Base-by-base conservation (phyloP, 345 rosid species). In the Heritiera fomes region DNA sequence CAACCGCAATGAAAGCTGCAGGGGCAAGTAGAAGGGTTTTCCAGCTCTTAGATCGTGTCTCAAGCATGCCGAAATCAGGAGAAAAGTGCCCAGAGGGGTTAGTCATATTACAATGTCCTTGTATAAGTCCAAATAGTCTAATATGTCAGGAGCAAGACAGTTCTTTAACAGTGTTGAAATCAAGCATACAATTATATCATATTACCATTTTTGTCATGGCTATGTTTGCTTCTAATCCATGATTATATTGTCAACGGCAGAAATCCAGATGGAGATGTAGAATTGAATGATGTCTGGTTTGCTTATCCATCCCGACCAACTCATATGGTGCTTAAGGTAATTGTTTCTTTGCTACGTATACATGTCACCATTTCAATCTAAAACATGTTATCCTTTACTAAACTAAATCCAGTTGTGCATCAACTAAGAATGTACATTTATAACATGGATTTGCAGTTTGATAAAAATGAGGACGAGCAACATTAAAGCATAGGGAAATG, bases 301-400 rank as follows among this genome's bases (percentile, higher is more conserved):
- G 92, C 99, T 13, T 95, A 95, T 88, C 99, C 98, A 68, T 95
- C 99, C 72, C 99, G 98, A 52, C 98, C 97, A 11, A 90, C 89
- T 87, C 91, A 92, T 84, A 88, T 89, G 94, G 89, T 93, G 63
- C 94, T 95, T 61, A 91, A 93, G 97, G 98, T 95, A 83, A 84
- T 69, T 49, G 8, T 43, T 43, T 30, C 4, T 41, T 2, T 66
- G 14, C 17, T 67, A 45, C 72, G 46, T 14, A 40, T 9, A 60
- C 13, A 53, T 14, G 7, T 1, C 43, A 41, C 11, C 55, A 41
- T 18, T 64, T 78, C n/a, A 18, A 11, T 4, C 15, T 9, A 43
- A 9, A 67, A 67, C 32, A 10, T 53, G 11, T 45, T 43, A 7
- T 68, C 52, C 30, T n/a, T 8, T 11, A 10, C 34, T 20, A 45